Percentiles rank a stretch among this genome's conserved stretches.
These are phyloP conservation scores for Chlamydomonas applanata DNA, from an alignment of 139 green algal genomes.

Conservation along the genomic window DNA sequence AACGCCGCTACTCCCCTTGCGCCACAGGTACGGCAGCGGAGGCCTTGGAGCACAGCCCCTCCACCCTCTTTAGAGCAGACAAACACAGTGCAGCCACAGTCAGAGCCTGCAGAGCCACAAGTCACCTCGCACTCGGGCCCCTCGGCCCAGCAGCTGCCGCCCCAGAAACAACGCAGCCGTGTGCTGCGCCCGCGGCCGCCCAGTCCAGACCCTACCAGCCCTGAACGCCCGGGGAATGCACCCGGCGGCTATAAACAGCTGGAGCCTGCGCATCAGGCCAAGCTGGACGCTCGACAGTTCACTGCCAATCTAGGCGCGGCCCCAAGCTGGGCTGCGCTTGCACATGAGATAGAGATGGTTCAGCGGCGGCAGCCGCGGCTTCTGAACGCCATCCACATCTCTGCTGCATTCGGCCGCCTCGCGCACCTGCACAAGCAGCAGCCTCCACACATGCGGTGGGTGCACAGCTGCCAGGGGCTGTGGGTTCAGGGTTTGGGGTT, in stretches of 20 bases:
- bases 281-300: background rate
- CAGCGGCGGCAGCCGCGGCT: background rate
- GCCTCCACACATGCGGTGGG: background rate
- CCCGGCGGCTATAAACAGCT: background rate
- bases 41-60: too few relatives aligned
- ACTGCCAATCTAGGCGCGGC: background rate
- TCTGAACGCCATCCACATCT: slow-evolving; percentile 5
- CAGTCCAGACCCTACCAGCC: too few relatives aligned
- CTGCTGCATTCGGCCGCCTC: background rate
- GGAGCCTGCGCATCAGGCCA: background rate
- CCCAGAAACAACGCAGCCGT: background rate
- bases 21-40: too few relatives aligned
- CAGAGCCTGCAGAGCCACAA: too few relatives aligned
- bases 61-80: too few relatives aligned
- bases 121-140: too few relatives aligned
- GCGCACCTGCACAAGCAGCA: slow-evolving; percentile 1
- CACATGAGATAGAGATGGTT: background rate
- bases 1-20: too few relatives aligned
- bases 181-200: too few relatives aligned
- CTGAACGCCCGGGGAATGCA: too few relatives aligned
- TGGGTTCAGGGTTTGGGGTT: background rate
- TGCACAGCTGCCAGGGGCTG: too few relatives aligned
- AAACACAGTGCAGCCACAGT: slow-evolving; percentile 1
- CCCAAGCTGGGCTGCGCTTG: background rate
- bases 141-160: too few relatives aligned